Percentiles rank a stretch among this genome's conserved stretches.
Conservation (phyloP, 1,284 basidiomycete species). For the Lentinus polychrous region DNA sequence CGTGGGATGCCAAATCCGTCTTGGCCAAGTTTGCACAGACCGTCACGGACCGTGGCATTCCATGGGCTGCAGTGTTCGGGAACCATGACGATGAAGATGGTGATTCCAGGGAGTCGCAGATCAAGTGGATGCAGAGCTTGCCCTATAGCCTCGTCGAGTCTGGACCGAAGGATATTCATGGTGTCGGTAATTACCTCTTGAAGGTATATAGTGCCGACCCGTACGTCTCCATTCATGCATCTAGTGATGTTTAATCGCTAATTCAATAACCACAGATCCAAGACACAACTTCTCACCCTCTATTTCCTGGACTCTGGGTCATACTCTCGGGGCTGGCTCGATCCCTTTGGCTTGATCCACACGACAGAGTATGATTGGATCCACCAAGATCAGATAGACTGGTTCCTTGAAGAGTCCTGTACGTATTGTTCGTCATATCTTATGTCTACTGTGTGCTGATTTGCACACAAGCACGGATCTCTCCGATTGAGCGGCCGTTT, state of each 20-base stretch:
- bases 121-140: conserved; percentile 68
- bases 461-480: conserved; percentile 39
- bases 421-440: conserved; percentile 11
- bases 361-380: conserved; percentile 80
- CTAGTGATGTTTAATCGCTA: conserved; percentile 4
- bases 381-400: conserved; percentile 73
- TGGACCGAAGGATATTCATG: conserved; percentile 80
- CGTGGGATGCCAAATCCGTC: conserved; percentile 83
- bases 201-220: conserved; percentile 71
- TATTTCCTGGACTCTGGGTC: conserved; percentile 92
- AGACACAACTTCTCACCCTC: conserved; percentile 79
- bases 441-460: conserved; percentile 8
- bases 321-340: conserved; percentile 53
- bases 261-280: conserved; percentile 45
- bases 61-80: conserved; percentile 89
- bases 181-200: conserved; percentile 82
- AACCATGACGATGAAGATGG: conserved; percentile 87
- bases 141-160: conserved; percentile 80
- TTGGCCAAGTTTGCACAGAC: conserved; percentile 82
- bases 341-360: conserved; percentile 54
- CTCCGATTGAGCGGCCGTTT: conserved; percentile 75
- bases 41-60: conserved; percentile 70
- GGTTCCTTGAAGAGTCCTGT: conserved; percentile 80
- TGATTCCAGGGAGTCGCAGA: conserved; percentile 53
- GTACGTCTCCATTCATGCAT: conserved; percentile 32